Evolutionary conservation across 495 filamentous ascomycete genomes (phyloP).

Genomic region (Cenococcum geophilum): DNA sequence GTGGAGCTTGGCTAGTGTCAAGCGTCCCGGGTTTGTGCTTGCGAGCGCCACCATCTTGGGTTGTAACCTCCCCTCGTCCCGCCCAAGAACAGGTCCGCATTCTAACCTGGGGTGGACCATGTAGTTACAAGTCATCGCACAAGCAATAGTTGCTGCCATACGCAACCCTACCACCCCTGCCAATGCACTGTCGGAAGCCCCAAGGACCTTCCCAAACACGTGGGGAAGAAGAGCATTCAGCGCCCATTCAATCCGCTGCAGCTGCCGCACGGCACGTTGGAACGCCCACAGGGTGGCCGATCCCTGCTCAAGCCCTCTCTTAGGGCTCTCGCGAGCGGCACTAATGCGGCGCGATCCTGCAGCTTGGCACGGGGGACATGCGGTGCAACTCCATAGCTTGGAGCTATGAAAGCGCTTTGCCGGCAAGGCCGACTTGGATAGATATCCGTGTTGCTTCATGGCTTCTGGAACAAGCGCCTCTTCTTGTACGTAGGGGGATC

Average conservation of each 20-base stretch:
- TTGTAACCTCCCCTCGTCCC: neutral
- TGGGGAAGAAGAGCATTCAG: neutral
- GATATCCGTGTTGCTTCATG: neutral
- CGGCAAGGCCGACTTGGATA: neutral
- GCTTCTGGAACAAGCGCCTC: no score
- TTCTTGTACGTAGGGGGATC: no score
- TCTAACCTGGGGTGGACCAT: neutral
- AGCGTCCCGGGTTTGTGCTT: neutral
- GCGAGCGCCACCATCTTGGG: neutral
- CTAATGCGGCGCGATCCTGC: neutral
- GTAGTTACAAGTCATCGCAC: neutral
- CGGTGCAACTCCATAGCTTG: neutral
- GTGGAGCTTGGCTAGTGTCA: neutral
- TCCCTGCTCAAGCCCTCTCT: neutral
- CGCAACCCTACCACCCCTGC: no score
- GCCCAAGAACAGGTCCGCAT: neutral
- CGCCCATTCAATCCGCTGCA: neutral
- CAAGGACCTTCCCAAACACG: neutral
- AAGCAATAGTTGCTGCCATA: neutral
- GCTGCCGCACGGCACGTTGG: neutral
- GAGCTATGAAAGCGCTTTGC: neutral
- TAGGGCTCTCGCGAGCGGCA: neutral
- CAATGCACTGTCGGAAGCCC: neutral
- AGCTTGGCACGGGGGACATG: neutral
- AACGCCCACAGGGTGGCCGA: neutral